phyloP scores from a whole-genome alignment of 2,329 filamentous ascomycete genomes.

The Colletotrichum tropicale region DNA sequence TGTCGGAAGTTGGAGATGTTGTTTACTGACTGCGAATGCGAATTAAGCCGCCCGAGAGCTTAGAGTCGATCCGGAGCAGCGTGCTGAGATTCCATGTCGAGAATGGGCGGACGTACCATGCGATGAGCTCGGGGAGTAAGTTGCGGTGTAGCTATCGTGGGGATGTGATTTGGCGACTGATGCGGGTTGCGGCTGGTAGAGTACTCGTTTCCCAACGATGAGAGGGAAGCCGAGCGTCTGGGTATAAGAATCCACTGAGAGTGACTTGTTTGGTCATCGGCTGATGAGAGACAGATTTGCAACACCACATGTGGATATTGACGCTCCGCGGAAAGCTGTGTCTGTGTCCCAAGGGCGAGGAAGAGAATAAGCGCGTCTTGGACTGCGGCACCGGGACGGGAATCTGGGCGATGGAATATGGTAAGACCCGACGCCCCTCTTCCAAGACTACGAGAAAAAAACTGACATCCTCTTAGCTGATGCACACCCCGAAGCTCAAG shows the following conservation, averaged over 20 bases:
- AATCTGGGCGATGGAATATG: slow-evolving; percentile 22
- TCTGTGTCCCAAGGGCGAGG: slow-evolving; percentile 25
- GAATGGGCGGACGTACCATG: slow-evolving; percentile 21
- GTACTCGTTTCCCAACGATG: slow-evolving; percentile 30
- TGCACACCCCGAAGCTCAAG: slow-evolving; percentile 27
- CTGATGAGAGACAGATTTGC: slow-evolving; percentile 30
- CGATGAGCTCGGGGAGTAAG: slow-evolving; percentile 29
- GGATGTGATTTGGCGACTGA: fast-evolving
- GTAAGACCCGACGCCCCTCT: too few relatives aligned
- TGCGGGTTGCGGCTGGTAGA: slow-evolving; percentile 16
- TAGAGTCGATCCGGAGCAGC: slow-evolving; percentile 15
- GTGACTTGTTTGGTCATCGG: background rate
- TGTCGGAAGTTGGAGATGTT: background rate
- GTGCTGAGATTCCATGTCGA: slow-evolving; percentile 13
- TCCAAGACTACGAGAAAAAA: too few relatives aligned
- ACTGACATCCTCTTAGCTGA: slow-evolving; percentile 20
- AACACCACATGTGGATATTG: slow-evolving; percentile 38
- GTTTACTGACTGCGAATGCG: background rate
- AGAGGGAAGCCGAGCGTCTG: slow-evolving; percentile 32
- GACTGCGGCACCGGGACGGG: slow-evolving; percentile 21
- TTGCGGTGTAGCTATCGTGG: background rate
- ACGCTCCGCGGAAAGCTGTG: slow-evolving; percentile 35
- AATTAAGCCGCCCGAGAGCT: background rate
- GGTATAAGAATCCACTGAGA: background rate
- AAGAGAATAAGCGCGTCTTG: slow-evolving; percentile 25